phyloP scores from a whole-genome alignment of 164 flowering plant species.

The Annona squamosa region DNA sequence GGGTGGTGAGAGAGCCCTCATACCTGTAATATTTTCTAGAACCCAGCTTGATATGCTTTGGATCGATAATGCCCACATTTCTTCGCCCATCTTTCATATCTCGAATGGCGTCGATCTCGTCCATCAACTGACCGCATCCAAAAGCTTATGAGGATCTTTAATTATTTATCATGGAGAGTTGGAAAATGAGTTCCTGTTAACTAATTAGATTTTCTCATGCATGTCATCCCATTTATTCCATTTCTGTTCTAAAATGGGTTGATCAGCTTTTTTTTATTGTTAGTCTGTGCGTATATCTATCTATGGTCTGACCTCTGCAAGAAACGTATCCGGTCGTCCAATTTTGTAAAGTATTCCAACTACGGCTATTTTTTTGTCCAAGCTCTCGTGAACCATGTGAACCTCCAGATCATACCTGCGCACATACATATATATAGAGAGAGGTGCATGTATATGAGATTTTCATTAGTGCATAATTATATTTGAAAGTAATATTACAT shows the following conservation, averaged over 20 bases:
- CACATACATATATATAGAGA: not conserved
- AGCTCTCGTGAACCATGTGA: conserved; percentile 53
- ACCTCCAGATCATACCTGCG: conserved; percentile 30
- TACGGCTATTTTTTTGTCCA: conserved; percentile 31
- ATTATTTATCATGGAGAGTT: no score
- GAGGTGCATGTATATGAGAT: not conserved
- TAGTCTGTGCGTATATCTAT: no score
- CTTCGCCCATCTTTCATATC: not conserved
- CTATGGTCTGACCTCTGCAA: conserved; percentile 27
- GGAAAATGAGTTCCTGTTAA: not conserved
- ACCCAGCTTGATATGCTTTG: conserved; percentile 11
- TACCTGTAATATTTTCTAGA: conserved; percentile 22
- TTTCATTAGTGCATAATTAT: not conserved
- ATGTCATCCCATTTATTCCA: not conserved
- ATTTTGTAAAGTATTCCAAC: conserved; percentile 45
- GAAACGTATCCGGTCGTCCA: conserved; percentile 46
- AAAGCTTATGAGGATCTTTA: not conserved
- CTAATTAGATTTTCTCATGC: not conserved
- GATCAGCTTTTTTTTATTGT: not conserved
- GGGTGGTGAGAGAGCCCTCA: conserved; percentile 26
- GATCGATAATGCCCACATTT: conserved; percentile 12
- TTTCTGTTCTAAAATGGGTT: not conserved
- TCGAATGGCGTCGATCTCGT: not conserved
- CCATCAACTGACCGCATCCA: conserved; percentile 9
- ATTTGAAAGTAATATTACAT: no score